phyloP scores from a whole-genome alignment of 805 yeast species.

The Hanseniaspora thailandica region DNA sequence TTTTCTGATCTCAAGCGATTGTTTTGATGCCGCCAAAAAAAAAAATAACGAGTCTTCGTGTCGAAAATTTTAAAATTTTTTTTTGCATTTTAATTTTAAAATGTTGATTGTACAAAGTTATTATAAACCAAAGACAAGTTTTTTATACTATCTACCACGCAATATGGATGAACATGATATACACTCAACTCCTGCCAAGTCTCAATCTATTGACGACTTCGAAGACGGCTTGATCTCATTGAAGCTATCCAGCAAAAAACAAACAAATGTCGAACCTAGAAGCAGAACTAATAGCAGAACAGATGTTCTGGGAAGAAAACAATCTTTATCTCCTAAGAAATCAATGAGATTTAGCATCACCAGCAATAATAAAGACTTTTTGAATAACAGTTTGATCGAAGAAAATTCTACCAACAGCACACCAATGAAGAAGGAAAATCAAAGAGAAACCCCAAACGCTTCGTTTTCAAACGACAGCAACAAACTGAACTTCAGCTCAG shows the following conservation, averaged over 20 bases:
- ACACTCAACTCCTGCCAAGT: constrained; percentile 2
- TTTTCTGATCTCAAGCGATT: not conserved
- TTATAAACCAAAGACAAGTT: no score
- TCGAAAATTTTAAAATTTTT: no score
- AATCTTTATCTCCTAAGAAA: constrained; percentile 8
- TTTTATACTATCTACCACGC: no score
- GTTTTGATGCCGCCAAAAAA: no score
- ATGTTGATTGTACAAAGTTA: no score
- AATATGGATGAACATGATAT: not conserved
- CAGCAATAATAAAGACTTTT: not conserved
- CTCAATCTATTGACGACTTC: not conserved
- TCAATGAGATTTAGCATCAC: constrained; percentile 10
- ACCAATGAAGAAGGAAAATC: not conserved
- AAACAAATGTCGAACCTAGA: not conserved
- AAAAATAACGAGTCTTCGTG: no score
- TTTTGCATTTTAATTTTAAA: no score
- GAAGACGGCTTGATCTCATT: constrained; percentile 12
- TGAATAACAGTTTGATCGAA: not conserved
- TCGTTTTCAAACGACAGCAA: not conserved
- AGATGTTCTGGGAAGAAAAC: constrained; percentile 6
- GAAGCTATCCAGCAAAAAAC: constrained; percentile 9
- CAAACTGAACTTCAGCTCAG: not conserved
- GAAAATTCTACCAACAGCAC: not conserved
- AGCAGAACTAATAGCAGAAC: constrained; percentile 10
- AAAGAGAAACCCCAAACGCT: not conserved